Evolutionary conservation across 108 stramenopile genomes (phyloP).

Genomic region (Pseudonitzschia delicatissima): DNA sequence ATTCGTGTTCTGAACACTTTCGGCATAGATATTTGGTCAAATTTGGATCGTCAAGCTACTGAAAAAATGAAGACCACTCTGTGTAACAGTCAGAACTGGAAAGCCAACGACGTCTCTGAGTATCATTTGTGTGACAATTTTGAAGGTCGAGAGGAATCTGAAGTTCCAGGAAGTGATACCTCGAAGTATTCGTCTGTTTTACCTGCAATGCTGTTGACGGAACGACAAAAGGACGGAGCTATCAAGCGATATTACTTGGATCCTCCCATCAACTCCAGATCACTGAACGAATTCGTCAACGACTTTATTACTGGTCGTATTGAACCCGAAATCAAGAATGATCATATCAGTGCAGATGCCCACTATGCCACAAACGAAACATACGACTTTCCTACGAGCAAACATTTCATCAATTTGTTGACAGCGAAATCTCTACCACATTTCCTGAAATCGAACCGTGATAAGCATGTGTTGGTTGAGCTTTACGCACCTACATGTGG

Average conservation of each 20-base stretch:
- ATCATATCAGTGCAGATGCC: not conserved
- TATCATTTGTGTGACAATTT: not conserved
- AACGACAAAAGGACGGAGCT: constrained; percentile 26
- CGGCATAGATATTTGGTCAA: constrained; percentile 74
- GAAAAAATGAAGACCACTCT: constrained; percentile 2
- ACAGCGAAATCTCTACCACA: constrained; percentile 42
- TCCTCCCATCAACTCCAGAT: constrained; percentile 22
- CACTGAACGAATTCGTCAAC: constrained; percentile 29
- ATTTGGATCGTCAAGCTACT: constrained; percentile 38
- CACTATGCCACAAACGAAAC: not conserved
- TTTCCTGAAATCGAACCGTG: constrained; percentile 14
- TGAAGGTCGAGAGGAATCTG: not conserved
- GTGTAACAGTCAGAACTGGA: constrained; percentile 6
- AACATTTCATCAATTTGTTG: constrained; percentile 33
- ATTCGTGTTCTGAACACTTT: constrained; percentile 60
- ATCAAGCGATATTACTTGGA: constrained; percentile 43
- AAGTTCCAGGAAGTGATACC: not conserved
- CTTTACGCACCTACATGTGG: constrained; percentile 65
- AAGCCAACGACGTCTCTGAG: not conserved
- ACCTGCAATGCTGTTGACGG: constrained; percentile 54
- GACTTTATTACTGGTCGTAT: constrained; percentile 30
- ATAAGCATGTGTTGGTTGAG: constrained; percentile 49
- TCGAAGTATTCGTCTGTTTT: constrained; percentile 27
- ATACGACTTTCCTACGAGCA: constrained; percentile 7
- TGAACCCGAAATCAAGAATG: constrained; percentile 17